A percentile compares a stretch with the other conserved stretches of the same genome.
phyloP scores from a whole-genome alignment of 768 basidiomycete genomes.

The Boletus sp. region DNA sequence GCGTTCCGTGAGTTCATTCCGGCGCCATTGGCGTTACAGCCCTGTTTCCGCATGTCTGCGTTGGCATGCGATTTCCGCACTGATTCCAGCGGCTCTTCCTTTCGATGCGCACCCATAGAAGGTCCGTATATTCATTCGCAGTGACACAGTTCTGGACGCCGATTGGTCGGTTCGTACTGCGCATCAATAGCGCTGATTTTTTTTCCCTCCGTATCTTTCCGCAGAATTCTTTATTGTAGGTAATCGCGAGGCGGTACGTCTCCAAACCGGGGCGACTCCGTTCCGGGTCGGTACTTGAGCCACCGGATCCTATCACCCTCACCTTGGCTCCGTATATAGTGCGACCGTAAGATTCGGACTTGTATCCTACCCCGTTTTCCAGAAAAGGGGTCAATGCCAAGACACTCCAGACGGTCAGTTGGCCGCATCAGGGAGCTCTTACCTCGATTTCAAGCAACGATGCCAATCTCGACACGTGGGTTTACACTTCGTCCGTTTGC shows the following conservation, averaged over 20 bases:
- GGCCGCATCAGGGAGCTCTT: too few species aligned
- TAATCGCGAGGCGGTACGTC: conserved; percentile 18
- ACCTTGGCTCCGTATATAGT: not conserved
- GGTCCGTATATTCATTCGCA: not conserved
- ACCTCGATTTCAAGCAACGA: not conserved
- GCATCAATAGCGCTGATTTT: conserved; percentile 1
- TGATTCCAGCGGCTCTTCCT: conserved; percentile 4
- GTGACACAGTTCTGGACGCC: not conserved
- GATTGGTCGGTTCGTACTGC: not conserved
- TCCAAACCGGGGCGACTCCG: conserved; percentile 9
- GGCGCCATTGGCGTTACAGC: conserved; percentile 14
- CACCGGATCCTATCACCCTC: conserved; percentile 5
- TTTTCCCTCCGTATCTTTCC: conserved; percentile 5
- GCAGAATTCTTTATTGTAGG: conserved; percentile 8
- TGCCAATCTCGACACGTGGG: not conserved
- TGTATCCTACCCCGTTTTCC: not conserved
- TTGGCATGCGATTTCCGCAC: conserved; percentile 20
- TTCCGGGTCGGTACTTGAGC: conserved; percentile 10
- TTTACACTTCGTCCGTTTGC: not conserved
- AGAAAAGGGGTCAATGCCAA: not conserved
- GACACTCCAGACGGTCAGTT: not conserved
- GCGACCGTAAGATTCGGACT: too few species aligned
- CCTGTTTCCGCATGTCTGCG: conserved; percentile 23
- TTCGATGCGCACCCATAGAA: not conserved
- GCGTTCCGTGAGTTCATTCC: conserved; percentile 12